Conservation (phyloP, 1,284 basidiomycete genomes). For the Cutaneotrichosporon daszewskae region DNA sequence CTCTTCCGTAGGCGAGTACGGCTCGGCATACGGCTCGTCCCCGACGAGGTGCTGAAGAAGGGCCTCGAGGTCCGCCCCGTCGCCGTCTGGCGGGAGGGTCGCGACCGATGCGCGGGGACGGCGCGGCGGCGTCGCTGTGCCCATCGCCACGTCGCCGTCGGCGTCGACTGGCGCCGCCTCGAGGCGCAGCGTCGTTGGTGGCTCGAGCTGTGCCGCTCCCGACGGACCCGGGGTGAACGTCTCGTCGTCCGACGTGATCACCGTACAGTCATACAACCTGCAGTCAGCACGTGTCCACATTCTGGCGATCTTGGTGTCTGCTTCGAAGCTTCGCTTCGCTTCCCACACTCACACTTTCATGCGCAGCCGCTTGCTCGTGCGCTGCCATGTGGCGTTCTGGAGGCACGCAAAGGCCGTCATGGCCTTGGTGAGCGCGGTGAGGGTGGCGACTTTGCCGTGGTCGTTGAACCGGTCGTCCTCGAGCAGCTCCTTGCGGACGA, state of each 20-base stretch:
- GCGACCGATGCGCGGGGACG: background rate
- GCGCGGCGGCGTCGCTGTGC: background rate
- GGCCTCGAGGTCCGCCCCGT: slow-evolving; percentile 23
- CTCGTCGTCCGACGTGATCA: slow-evolving; percentile 44
- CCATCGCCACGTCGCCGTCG: slow-evolving; percentile 14
- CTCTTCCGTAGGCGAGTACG: background rate
- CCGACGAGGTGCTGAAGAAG: slow-evolving; percentile 33
- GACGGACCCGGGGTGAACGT: slow-evolving; percentile 2
- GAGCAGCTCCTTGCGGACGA: slow-evolving; percentile 49
- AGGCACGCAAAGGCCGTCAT: slow-evolving; percentile 53
- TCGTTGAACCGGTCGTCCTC: slow-evolving; percentile 43
- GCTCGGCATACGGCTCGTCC: slow-evolving; percentile 5
- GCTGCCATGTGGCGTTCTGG: slow-evolving; percentile 50
- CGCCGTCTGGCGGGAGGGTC: background rate
- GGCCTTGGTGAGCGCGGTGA: slow-evolving; percentile 51
- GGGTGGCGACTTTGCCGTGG: slow-evolving; percentile 34
- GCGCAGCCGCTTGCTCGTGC: slow-evolving; percentile 40
- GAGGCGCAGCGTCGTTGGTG: slow-evolving; percentile 10
- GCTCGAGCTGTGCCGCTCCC: slow-evolving; percentile 1
- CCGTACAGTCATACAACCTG: slow-evolving; percentile 50
- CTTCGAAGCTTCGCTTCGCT: too few relatives aligned
- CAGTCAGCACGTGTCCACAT: background rate
- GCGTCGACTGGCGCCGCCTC: slow-evolving; percentile 3
- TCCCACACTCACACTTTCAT: slow-evolving; percentile 49
- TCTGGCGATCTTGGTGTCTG: background rate